Evolutionary conservation across 257 asterid genomes (phyloP).

Genomic region (Salvia splendens): DNA sequence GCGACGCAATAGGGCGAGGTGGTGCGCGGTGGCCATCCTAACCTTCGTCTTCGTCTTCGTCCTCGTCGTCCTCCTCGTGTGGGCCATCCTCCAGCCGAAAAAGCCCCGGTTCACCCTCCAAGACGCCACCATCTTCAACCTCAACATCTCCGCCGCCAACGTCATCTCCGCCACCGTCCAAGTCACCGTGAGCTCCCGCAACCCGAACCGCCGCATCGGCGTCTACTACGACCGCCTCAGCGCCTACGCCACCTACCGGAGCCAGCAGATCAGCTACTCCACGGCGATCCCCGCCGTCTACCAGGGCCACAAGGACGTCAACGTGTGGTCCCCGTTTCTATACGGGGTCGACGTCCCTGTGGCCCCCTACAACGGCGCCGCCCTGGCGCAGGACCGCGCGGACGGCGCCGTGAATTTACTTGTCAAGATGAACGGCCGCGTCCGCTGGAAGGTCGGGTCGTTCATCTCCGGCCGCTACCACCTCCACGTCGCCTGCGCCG

Average conservation of each 20-base stretch:
- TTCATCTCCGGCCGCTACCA: conserved; percentile 66
- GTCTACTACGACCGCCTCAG: conserved; percentile 58
- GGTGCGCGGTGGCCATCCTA: conserved; percentile 38
- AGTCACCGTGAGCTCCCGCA: conserved; percentile 64
- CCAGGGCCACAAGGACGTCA: conserved; percentile 79
- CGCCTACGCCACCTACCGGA: conserved; percentile 62
- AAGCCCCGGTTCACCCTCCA: conserved; percentile 80
- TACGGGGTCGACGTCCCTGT: conserved; percentile 71
- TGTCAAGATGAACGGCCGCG: conserved; percentile 63
- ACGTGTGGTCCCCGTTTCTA: conserved; percentile 89
- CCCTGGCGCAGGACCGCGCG: conserved; percentile 49
- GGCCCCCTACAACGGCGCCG: conserved; percentile 76
- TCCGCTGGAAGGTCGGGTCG: conserved; percentile 72
- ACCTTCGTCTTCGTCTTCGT: conserved; percentile 50
- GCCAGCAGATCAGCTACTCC: conserved; percentile 78
- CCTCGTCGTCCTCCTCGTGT: conserved; percentile 50
- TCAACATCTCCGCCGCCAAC: conserved; percentile 76
- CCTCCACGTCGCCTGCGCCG: conserved; percentile 72
- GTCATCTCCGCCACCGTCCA: conserved; percentile 74
- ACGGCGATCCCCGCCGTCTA: conserved; percentile 68
- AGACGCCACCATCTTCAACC: conserved; percentile 85
- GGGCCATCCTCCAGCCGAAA: conserved; percentile 79
- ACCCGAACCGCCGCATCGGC: conserved; percentile 70
- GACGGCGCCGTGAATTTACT: conserved; percentile 54
- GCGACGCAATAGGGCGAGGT: conserved; percentile 32